Conservation (phyloP, 208 protist genomes). For the Trypanosoma scelopori region DNA sequence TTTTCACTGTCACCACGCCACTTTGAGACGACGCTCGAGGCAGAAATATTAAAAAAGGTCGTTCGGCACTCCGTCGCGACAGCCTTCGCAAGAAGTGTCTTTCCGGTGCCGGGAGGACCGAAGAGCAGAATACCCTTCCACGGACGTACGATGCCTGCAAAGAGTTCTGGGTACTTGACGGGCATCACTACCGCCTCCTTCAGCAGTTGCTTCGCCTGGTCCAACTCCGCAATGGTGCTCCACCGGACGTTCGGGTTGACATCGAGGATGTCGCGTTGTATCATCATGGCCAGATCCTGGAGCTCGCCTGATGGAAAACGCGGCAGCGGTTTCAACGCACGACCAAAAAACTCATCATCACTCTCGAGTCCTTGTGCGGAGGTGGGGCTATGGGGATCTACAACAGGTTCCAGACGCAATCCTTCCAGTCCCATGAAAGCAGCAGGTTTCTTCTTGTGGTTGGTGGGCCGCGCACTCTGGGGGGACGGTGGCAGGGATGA, state of each 20-base stretch:
- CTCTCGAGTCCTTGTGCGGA: neutral
- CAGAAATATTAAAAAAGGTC: conserved; percentile 99
- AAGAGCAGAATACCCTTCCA: conserved; percentile 97
- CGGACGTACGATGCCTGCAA: conserved; percentile 91
- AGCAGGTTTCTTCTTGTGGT: conserved; percentile 1
- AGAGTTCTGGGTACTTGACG: conserved; percentile 88
- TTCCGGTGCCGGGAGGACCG: conserved; percentile 97
- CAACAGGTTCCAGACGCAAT: conserved; percentile 15
- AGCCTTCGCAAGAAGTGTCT: conserved; percentile 97
- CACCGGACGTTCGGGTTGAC: conserved; percentile 88
- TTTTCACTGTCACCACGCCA: conserved; percentile 98
- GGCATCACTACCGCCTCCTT: conserved; percentile 94
- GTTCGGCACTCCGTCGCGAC: conserved; percentile 96
- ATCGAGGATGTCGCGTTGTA: conserved; percentile 87
- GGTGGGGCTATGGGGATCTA: neutral
- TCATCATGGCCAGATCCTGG: conserved; percentile 72
- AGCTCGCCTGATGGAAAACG: conserved; percentile 73
- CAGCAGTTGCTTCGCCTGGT: conserved; percentile 92
- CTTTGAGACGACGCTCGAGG: conserved; percentile 96
- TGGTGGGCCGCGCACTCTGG: neutral
- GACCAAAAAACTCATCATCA: conserved; percentile 48
- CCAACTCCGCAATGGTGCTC: conserved; percentile 90
- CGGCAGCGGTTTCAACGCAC: conserved; percentile 75
- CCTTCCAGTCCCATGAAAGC: conserved; percentile 29
- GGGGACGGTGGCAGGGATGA: neutral